Evolutionary conservation across 23 red algal genomes (phyloP), one percentile per base, ranked within the genome.

Genomic region (Chondrus crispus): DNA sequence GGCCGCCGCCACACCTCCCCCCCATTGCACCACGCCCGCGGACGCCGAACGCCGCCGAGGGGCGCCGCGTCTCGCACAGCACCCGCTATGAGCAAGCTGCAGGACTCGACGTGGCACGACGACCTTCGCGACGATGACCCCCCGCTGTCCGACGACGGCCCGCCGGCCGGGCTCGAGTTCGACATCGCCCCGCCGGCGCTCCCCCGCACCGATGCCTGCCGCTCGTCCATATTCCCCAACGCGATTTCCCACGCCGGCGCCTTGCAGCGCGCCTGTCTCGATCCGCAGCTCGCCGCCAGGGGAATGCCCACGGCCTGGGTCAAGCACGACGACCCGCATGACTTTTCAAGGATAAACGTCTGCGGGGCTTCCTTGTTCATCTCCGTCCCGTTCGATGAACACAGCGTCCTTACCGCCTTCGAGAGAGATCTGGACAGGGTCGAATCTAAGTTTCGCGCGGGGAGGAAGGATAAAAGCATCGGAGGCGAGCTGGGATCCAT

Each of bases 401-500:
- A 91, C 78, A 72, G 73, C 37, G 75, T 85, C 12, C 74, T 80
- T 41, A 73, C 79, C 37, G 80, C 75, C 20, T 91, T 96, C 33
- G 94, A 96, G 63, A 37, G 79, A 74, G 94, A 83, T 13, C 62
- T 93, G 24, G 94, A 96, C 38, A 81, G 89, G 3, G 94, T 90
- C 38, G 94, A 96, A 35, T 47, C 76, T 11, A 91, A 92, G 58
- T 91, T 91, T 69, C 87, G 94, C 22, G 80, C 87, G 28, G 85
- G 87, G 18, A 66, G 87, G 14, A 96, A 93, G 66, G 87, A 92
- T 30, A 96, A 93, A 52, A 81, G 66, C 49, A 85, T 96, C 42
- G 94, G 94, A n/a, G 94, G 94, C 3, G 94, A 96, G 85, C 88
- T 90, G 24, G 94, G 94, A 33, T 88, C 87, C 9, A 91, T 96